phyloP scores from a whole-genome alignment of 768 basidiomycete species.

The Nidularia pulvinata region DNA sequence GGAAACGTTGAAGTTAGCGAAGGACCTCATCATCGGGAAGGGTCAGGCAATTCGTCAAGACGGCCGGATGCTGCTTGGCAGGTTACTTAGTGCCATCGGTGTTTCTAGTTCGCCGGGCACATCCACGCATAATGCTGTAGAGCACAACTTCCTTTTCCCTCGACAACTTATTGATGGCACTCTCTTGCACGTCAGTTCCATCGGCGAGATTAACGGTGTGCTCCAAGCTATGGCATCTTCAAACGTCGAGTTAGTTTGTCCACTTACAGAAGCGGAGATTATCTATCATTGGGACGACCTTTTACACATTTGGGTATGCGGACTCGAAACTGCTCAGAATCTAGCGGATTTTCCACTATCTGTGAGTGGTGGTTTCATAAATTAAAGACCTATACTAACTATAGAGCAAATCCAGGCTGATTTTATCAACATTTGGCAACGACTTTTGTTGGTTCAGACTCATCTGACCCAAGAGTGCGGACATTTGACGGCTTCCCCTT shows the following conservation, averaged over 20 bases:
- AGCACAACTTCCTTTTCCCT: conserved; percentile 19
- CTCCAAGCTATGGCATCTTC: not conserved
- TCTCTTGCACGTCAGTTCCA: conserved; percentile 2
- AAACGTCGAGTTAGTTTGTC: conserved; percentile 7
- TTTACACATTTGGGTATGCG: conserved; percentile 10
- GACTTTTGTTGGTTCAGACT: conserved; percentile 50
- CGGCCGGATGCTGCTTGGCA: conserved; percentile 29
- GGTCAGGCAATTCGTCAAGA: conserved; percentile 22
- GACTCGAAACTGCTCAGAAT: conserved; percentile 10
- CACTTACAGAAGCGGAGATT: conserved; percentile 19
- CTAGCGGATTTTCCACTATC: conserved; percentile 7
- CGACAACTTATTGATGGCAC: conserved; percentile 42
- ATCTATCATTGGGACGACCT: conserved; percentile 19
- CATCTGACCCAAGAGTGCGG: conserved; percentile 36
- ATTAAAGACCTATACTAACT: not conserved
- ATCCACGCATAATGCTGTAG: not conserved
- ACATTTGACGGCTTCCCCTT: conserved; percentile 28
- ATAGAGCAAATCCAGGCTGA: conserved; percentile 23
- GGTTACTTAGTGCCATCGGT: conserved; percentile 29
- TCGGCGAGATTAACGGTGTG: not conserved
- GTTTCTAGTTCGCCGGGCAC: not conserved
- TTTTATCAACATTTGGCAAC: conserved; percentile 50
- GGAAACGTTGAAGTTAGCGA: conserved; percentile 32
- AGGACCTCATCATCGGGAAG: conserved; percentile 29
- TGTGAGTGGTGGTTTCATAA: conserved; percentile 7